phyloP scores from a whole-genome alignment of 148 eudicot genomes.

The Chenopodium formosanum region DNA sequence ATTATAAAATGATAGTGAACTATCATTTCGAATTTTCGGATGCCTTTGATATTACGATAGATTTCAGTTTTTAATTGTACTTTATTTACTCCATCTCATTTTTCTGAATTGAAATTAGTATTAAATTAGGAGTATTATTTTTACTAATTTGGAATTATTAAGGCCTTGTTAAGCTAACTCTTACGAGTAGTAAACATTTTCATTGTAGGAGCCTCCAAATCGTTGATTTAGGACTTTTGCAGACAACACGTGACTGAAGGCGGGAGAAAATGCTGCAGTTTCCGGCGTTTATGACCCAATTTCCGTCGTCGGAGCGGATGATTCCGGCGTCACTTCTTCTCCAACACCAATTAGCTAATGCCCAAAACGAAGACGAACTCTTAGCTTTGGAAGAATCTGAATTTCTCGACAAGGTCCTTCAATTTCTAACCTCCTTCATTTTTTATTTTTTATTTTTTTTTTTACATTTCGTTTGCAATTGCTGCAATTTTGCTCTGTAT shows the following conservation, averaged over 20 bases:
- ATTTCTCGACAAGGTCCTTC: slow-evolving; percentile 60
- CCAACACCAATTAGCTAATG: slow-evolving; percentile 53
- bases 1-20: no score
- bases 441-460: not conserved
- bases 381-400: slow-evolving; percentile 81
- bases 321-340: slow-evolving; percentile 68
- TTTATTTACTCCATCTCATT: no score
- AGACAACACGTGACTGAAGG: not conserved
- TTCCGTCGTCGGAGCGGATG: slow-evolving; percentile 61
- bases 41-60: no score
- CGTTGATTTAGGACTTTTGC: not conserved
- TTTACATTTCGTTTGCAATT: not conserved
- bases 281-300: slow-evolving; percentile 68
- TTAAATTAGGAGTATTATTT: no score
- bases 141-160: no score
- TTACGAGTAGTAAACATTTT: no score
- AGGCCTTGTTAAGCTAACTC: no score
- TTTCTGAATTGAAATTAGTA: no score
- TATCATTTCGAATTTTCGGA: no score
- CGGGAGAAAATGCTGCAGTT: slow-evolving; percentile 44
- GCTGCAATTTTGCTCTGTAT: not conserved
- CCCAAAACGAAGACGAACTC: slow-evolving; percentile 77
- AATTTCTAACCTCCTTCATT: not conserved
- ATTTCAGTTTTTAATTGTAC: no score
- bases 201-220: not conserved